Conservation (phyloP, 179 eudicot species). For the Nepenthes alata region DNA sequence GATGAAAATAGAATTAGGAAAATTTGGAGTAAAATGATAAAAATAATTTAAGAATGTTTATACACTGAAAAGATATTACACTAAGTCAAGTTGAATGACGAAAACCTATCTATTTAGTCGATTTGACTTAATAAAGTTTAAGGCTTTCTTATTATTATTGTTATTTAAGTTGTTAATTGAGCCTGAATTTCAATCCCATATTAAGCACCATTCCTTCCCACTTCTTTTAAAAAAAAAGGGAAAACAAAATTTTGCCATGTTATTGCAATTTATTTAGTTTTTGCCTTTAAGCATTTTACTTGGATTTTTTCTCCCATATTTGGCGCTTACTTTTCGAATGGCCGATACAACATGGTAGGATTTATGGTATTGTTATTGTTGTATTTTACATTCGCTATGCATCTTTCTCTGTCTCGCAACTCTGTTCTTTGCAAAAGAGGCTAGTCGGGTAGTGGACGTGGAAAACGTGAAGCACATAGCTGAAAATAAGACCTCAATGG, state of each 20-base stretch:
- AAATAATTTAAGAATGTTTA: no score
- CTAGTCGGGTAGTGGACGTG: conserved; percentile 38
- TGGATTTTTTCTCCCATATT: not conserved
- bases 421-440: conserved; percentile 28
- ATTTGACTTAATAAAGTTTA: no score
- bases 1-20: no score
- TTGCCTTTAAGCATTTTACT: not conserved
- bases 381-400: not conserved
- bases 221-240: not conserved
- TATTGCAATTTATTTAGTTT: no score
- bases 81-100: no score
- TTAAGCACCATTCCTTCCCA: not conserved
- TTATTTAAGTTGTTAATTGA: not conserved
- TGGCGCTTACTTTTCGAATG: not conserved
- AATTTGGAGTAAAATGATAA: no score
- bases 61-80: no score
- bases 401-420: not conserved
- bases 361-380: no score
- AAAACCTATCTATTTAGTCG: no score
- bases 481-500: conserved; percentile 27
- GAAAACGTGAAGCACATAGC: conserved; percentile 54
- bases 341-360: no score
- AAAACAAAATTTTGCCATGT: not conserved
- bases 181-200: not conserved
- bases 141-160: no score